These are phyloP conservation scores for Endogone sp. DNA, from an alignment of 192 early-diverging fungal species.

Conservation along the genomic window DNA sequence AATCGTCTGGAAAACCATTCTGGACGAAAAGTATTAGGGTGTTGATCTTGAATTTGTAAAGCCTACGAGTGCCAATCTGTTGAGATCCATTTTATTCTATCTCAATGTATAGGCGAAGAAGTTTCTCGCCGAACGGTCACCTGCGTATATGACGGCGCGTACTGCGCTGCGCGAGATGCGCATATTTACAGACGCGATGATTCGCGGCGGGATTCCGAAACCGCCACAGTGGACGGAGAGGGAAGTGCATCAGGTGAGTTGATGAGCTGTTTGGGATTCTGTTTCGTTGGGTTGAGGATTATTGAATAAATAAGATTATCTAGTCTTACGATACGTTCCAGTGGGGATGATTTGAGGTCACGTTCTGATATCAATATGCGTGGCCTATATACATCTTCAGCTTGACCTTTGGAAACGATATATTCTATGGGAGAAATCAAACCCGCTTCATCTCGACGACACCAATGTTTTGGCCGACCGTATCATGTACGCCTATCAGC, in stretches of 20 bases:
- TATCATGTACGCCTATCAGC: constrained; percentile 83
- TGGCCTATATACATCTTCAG: constrained; percentile 20
- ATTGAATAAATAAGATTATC: too few relatives aligned
- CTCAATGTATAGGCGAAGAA: constrained; percentile 71
- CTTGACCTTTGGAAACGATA: constrained; percentile 81
- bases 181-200: constrained; percentile 73
- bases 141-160: constrained; percentile 93
- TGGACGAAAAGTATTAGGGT: too few relatives aligned
- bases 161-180: constrained; percentile 79
- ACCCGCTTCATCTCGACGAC: constrained; percentile 82
- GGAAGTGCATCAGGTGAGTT: constrained; percentile 50
- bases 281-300: too few relatives aligned
- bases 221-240: constrained; percentile 79
- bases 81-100: background rate
- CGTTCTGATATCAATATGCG: background rate
- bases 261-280: background rate
- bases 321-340: too few relatives aligned
- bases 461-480: constrained; percentile 50
- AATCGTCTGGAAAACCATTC: too few relatives aligned
- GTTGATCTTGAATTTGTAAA: too few relatives aligned
- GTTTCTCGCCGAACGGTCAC: constrained; percentile 76
- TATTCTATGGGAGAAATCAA: constrained; percentile 86
- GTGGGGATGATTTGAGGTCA: too few relatives aligned
- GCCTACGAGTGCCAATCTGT: too few relatives aligned
- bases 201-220: constrained; percentile 59